phyloP scores from a whole-genome alignment of 163 green algal species.

The Scenedesmus sp. region DNA sequence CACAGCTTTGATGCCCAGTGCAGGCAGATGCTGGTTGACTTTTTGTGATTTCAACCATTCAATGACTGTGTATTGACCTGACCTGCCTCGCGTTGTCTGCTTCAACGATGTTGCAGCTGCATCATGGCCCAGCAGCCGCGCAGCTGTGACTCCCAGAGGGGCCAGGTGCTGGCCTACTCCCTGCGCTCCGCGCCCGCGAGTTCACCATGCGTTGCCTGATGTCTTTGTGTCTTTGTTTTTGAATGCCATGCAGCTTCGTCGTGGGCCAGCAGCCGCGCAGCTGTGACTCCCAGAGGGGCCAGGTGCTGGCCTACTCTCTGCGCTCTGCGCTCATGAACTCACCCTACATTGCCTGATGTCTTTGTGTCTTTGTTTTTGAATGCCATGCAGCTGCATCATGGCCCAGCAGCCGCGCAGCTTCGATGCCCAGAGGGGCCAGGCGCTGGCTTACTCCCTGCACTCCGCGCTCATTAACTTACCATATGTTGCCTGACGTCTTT shows the following conservation, averaged over 20 bases:
- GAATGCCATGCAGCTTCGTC: background rate
- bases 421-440: background rate
- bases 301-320: conserved; percentile 14
- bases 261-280: background rate
- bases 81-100: too few relatives aligned
- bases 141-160: too few relatives aligned
- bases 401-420: background rate
- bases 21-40: conserved; percentile 4
- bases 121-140: background rate
- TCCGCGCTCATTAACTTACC: background rate
- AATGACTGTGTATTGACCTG: too few relatives aligned
- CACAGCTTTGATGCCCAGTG: too few relatives aligned
- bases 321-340: background rate
- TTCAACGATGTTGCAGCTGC: background rate
- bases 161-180: conserved; percentile 18
- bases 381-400: background rate
- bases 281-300: background rate
- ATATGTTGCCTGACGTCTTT: background rate
- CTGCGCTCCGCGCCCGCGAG: background rate
- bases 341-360: background rate
- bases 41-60: background rate
- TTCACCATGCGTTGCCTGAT: background rate
- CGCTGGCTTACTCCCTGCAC: background rate
- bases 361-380: background rate
- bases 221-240: background rate